Evolutionary conservation across 2,329 filamentous ascomycete genomes (phyloP), one percentile per base, ranked within the genome.

Genomic region (Cladophialophora psammophila): DNA sequence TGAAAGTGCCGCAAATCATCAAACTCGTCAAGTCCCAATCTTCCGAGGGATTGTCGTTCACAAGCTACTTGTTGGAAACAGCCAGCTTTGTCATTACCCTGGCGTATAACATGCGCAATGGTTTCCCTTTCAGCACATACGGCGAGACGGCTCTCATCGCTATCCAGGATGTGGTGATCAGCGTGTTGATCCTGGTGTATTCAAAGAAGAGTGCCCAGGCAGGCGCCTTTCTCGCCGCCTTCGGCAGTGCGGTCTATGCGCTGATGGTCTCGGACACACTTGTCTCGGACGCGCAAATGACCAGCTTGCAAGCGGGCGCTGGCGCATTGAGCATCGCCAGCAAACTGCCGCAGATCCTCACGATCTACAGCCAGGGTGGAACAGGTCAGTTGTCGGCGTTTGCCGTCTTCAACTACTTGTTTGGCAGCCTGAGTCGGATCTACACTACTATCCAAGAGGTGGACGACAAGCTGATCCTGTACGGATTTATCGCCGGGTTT

Each of bases 391-490:
- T 99, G 78, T 97, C 93, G 77, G 94, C 95, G 60, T 98, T 98
- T 79, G 92, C 95, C 66, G 95, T 99, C 73, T 97, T 99, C 87
- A 98, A 97, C 85, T 99, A 97, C 81, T 92, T 99, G 75, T 85
- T 90, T 74, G 95, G 96, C 45, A 97, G 93, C 52, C 87, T 98
- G 66, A 92, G 93, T 32, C 91, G 95, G 77, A 96, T 99, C 82
- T 99, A 97, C 81, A 99, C 95, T 36, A 99, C 96, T 8, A 84
- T 99, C 65, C 94, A 98, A 77, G 95, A 99, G 83, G 95, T 99
- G 67, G 91, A 96, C 78, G 95, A 99, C 80, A 94, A 94, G 81
- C 85, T 98, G 66, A 98, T 99, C 75, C 86, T 99, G 32, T 98
- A 96, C 81, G 91, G 94, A 59, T 98, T 96, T 84, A 82, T 98